These are phyloP conservation scores for Malania oleifera DNA, from an alignment of 164 flowering plant genomes.

Conservation along the genomic window DNA sequence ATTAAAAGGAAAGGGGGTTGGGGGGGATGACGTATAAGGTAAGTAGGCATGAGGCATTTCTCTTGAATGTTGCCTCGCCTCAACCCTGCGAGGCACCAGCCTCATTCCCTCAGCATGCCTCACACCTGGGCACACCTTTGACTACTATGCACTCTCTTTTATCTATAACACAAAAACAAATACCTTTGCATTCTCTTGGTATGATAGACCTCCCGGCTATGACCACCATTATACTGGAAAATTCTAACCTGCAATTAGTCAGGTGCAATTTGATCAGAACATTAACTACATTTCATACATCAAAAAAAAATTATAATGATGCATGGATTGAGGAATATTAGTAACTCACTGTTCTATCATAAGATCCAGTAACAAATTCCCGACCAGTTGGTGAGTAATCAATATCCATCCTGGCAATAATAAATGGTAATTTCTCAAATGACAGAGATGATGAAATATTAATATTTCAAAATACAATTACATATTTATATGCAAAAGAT, in stretches of 20 bases:
- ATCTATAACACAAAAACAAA: neutral
- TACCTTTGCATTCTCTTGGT: conserved; percentile 99
- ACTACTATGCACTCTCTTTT: too few relatives aligned
- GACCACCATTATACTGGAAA: conserved; percentile 88
- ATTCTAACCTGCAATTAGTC: conserved; percentile 62
- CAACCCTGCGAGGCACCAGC: too few relatives aligned
- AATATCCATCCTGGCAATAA: conserved; percentile 78
- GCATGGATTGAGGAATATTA: neutral
- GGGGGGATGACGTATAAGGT: too few relatives aligned
- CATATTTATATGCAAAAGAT: too few relatives aligned
- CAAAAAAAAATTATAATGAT: neutral
- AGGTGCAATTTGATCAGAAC: conserved; percentile 4
- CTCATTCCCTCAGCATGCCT: too few relatives aligned
- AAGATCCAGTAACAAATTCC: conserved; percentile 96
- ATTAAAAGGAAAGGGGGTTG: too few relatives aligned
- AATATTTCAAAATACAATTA: neutral
- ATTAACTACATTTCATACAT: neutral
- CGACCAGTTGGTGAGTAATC: conserved; percentile 96
- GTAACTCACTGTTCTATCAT: conserved; percentile 86
- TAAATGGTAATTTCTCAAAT: neutral
- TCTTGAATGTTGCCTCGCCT: too few relatives aligned
- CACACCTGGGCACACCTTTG: too few relatives aligned
- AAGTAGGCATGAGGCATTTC: too few relatives aligned
- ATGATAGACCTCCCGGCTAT: conserved; percentile 89
- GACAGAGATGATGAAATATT: neutral